These are phyloP conservation scores for Sporothrix variecibatus DNA, from an alignment of 2,329 filamentous ascomycete genomes.

Conservation along the genomic window DNA sequence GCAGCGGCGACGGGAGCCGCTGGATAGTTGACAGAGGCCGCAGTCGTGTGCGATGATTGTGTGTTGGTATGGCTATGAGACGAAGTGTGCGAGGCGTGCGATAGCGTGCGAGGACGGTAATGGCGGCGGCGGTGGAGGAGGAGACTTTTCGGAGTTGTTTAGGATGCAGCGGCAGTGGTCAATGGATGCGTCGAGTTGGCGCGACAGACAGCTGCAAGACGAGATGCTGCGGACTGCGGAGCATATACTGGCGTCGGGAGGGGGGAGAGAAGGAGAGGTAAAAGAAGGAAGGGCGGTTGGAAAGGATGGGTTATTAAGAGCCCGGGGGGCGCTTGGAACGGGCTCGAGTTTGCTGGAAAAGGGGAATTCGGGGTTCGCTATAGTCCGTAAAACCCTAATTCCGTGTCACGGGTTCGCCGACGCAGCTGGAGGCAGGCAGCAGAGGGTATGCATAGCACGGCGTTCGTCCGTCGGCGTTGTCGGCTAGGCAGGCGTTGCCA, in stretches of 20 bases:
- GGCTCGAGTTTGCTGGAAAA: neutral
- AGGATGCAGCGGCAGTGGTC: constrained; percentile 29
- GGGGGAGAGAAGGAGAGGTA: neutral
- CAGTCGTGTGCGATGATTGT: neutral
- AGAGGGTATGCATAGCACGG: constrained; percentile 27
- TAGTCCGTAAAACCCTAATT: constrained; percentile 26
- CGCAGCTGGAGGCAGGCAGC: constrained; percentile 24
- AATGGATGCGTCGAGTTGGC: constrained; percentile 31
- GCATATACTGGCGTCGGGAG: constrained; percentile 28
- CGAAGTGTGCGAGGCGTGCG: neutral
- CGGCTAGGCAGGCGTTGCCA: constrained; percentile 27
- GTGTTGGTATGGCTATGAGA: neutral
- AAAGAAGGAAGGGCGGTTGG: neutral
- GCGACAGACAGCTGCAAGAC: constrained; percentile 32
- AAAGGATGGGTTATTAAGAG: constrained; percentile 7
- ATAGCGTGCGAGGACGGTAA: neutral
- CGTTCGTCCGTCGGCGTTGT: constrained; percentile 17
- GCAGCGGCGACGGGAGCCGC: constrained; percentile 11
- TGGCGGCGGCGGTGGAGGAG: constrained; percentile 4
- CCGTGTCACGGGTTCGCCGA: constrained; percentile 25
- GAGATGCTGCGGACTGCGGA: constrained; percentile 30
- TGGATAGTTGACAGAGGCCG: neutral
- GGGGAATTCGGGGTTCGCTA: constrained; percentile 1
- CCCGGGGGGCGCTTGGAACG: neutral
- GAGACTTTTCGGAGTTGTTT: constrained; percentile 26